These are phyloP conservation scores for Datura wrightii DNA, from an alignment of 257 asterid genomes.

Conservation along the genomic window DNA sequence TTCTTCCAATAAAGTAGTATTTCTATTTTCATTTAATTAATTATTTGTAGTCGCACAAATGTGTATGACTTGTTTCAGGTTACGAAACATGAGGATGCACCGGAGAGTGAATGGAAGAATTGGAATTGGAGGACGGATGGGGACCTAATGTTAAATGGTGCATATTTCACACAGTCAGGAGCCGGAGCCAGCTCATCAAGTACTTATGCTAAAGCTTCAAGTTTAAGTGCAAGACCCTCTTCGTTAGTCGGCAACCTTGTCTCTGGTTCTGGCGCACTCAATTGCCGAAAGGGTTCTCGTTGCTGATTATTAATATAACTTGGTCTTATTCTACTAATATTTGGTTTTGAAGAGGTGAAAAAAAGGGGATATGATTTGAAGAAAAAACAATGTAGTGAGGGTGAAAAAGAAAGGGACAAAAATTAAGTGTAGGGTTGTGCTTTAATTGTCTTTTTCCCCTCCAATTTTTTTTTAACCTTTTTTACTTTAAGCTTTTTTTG, in stretches of 20 bases:
- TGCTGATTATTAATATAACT: conserved; percentile 42
- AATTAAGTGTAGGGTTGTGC: conserved; percentile 37
- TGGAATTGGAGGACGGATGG: conserved; percentile 95
- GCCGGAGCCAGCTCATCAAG: conserved; percentile 59
- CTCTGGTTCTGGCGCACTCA: conserved; percentile 41
- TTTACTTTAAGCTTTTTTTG: conserved; percentile 37
- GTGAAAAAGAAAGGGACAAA: conserved; percentile 42
- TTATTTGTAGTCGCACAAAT: too few relatives aligned
- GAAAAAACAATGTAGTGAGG: conserved; percentile 31
- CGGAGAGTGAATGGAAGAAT: conserved; percentile 64
- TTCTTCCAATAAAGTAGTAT: neutral
- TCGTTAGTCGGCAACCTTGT: conserved; percentile 48
- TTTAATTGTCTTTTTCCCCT: conserved; percentile 33
- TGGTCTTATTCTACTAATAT: conserved; percentile 40
- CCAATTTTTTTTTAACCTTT: neutral
- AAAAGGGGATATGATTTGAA: conserved; percentile 10
- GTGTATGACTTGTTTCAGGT: conserved; percentile 45
- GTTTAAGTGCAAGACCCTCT: conserved; percentile 54
- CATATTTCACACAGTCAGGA: conserved; percentile 69
- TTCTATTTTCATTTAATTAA: neutral
- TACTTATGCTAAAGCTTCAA: conserved; percentile 51
- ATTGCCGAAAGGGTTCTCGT: conserved; percentile 47
- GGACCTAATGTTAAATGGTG: conserved; percentile 84
- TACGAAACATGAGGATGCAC: conserved; percentile 75
- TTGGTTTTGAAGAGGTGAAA: neutral